A percentile compares a stretch with the other conserved stretches of the same genome.
These are phyloP conservation scores for Barnettozyma populi DNA, from an alignment of 805 yeast species.

Conservation along the genomic window DNA sequence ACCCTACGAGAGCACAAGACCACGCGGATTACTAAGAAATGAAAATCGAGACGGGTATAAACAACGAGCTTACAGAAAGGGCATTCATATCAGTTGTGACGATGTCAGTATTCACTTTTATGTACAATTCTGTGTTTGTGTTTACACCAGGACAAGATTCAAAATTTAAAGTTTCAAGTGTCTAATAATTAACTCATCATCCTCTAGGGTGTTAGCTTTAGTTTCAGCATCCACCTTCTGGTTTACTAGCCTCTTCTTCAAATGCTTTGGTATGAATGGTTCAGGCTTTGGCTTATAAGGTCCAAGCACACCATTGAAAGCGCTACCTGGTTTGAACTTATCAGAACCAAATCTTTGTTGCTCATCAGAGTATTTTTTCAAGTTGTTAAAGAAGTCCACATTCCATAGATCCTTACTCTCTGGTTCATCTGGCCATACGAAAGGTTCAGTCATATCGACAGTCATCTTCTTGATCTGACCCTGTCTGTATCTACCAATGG, in stretches of 20 bases:
- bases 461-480: constrained; percentile 94
- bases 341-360: constrained; percentile 60
- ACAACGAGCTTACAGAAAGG: too few relatives aligned
- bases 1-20: too few relatives aligned
- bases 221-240: constrained; percentile 28
- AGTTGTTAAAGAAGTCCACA: constrained; percentile 38
- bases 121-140: constrained; percentile 6
- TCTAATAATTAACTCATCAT: constrained; percentile 19
- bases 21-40: too few relatives aligned
- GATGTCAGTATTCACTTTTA: neutral
- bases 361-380: constrained; percentile 47
- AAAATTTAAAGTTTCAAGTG: constrained; percentile 14
- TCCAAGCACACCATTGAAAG: constrained; percentile 65
- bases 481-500: constrained; percentile 63
- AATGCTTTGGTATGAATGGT: constrained; percentile 54
- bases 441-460: constrained; percentile 92
- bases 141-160: neutral
- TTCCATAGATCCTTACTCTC: constrained; percentile 37
- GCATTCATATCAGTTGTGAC: too few relatives aligned
- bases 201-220: constrained; percentile 14
- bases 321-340: constrained; percentile 55
- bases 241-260: constrained; percentile 42
- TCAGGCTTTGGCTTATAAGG: constrained; percentile 54
- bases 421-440: constrained; percentile 83
- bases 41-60: too few relatives aligned